Percentiles rank a stretch among this genome's conserved stretches.
Conservation (phyloP, 768 basidiomycete species). For the Naganishia vaughanmartiniae region DNA sequence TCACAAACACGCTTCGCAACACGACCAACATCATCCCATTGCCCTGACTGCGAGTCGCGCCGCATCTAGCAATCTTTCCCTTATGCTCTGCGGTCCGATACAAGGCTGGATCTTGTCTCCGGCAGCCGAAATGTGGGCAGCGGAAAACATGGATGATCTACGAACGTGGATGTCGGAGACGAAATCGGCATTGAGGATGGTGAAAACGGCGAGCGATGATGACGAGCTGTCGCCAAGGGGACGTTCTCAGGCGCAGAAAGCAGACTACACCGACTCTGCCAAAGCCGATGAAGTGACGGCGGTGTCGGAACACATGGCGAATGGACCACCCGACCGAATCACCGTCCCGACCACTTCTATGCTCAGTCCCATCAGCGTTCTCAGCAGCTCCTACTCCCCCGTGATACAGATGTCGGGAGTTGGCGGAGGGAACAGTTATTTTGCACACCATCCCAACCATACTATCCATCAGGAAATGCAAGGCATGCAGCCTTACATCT, state of each 20-base stretch:
- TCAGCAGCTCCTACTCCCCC: conserved; percentile 13
- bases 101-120: conserved; percentile 36
- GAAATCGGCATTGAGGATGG: not conserved
- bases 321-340: not conserved
- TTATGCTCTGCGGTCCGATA: conserved; percentile 49
- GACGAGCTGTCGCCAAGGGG: not conserved
- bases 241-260: too few relatives aligned
- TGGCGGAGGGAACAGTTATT: not conserved
- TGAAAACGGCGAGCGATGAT: conserved; percentile 5
- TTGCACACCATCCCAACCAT: not conserved
- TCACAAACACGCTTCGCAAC: too few relatives aligned
- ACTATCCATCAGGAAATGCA: not conserved
- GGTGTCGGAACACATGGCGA: too few relatives aligned
- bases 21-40: too few relatives aligned
- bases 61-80: not conserved
- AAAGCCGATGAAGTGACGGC: too few relatives aligned
- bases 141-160: conserved; percentile 10
- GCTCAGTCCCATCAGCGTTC: conserved; percentile 7
- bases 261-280: too few relatives aligned
- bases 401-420: not conserved
- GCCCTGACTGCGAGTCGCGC: not conserved
- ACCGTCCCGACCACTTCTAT: not conserved
- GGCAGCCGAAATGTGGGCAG: conserved; percentile 9
- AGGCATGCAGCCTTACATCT: conserved; percentile 8
- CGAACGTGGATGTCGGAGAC: conserved; percentile 18